These are phyloP conservation scores for Skeletonema grethae DNA, from an alignment of 108 stramenopile species.

Conservation along the genomic window DNA sequence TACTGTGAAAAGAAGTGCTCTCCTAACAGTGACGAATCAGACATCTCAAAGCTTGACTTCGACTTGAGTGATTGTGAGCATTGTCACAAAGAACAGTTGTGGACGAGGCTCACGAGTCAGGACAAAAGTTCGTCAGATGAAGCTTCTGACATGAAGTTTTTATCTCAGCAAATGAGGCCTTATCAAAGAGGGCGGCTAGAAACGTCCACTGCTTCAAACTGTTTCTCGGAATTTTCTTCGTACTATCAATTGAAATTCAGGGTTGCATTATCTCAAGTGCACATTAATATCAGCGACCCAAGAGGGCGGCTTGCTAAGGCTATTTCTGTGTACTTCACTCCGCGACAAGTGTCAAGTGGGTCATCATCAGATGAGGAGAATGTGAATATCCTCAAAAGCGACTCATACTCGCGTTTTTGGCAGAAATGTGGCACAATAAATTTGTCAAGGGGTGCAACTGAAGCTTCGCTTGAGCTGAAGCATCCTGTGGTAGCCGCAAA, in stretches of 20 bases:
- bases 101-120: conserved; percentile 16
- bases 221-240: conserved; percentile 67
- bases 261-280: conserved; percentile 66
- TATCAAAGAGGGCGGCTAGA: conserved; percentile 64
- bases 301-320: conserved; percentile 79
- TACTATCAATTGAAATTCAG: conserved; percentile 69
- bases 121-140: conserved; percentile 1
- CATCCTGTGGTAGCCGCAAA: conserved; percentile 75
- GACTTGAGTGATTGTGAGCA: conserved; percentile 65
- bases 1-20: conserved; percentile 1
- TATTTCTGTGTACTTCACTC: conserved; percentile 29
- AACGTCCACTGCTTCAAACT: conserved; percentile 36
- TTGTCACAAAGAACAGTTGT: conserved; percentile 47
- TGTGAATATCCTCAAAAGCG: conserved; percentile 57
- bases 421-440: conserved; percentile 69
- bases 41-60: conserved; percentile 26
- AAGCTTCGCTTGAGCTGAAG: conserved; percentile 54
- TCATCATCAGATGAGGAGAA: conserved; percentile 19
- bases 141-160: not conserved
- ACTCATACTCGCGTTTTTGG: conserved; percentile 62
- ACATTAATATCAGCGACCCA: conserved; percentile 68
- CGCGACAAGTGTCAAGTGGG: not conserved
- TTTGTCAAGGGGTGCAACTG: conserved; percentile 61
- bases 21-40: conserved; percentile 29
- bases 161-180: conserved; percentile 61